phyloP scores from a whole-genome alignment of 768 basidiomycete species.

The Cystofilobasidium capitatum region DNA sequence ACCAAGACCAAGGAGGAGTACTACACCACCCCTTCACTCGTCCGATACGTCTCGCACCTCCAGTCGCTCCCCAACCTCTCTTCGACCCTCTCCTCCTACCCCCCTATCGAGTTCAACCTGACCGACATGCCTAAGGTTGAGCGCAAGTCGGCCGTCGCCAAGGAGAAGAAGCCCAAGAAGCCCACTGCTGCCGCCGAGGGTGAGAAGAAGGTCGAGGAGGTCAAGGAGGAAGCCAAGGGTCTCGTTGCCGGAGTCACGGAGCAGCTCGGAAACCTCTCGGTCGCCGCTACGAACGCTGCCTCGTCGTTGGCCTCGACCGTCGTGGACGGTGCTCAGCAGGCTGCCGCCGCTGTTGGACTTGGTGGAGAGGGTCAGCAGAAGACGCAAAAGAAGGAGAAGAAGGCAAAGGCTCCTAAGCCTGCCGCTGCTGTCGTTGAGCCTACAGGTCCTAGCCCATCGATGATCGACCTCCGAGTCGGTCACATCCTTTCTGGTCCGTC shows the following conservation, averaged over 20 bases:
- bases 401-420: slow-evolving; percentile 40
- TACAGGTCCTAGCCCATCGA: slow-evolving; percentile 80
- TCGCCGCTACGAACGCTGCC: slow-evolving; percentile 5
- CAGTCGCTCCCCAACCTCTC: slow-evolving; percentile 48
- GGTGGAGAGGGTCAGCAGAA: slow-evolving; percentile 27
- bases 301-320: not conserved
- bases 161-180: slow-evolving; percentile 47
- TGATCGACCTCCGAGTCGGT: slow-evolving; percentile 94
- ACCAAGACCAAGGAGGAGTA: slow-evolving; percentile 62
- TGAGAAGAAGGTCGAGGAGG: not conserved
- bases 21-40: slow-evolving; percentile 68
- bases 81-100: slow-evolving; percentile 4
- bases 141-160: slow-evolving; percentile 45
- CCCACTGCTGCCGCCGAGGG: slow-evolving; percentile 27
- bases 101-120: slow-evolving; percentile 23
- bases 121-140: slow-evolving; percentile 19
- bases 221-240: slow-evolving; percentile 9
- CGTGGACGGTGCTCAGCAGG: not conserved
- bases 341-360: slow-evolving; percentile 17
- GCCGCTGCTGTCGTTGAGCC: slow-evolving; percentile 51
- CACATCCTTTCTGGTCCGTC: slow-evolving; percentile 47
- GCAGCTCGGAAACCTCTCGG: slow-evolving; percentile 18
- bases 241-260: slow-evolving; percentile 19
- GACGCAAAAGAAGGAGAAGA: slow-evolving; percentile 45
- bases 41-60: slow-evolving; percentile 91